Base-by-base conservation (phyloP, 108 stramenopile species). In the Fistulifera pelliculosa region DNA sequence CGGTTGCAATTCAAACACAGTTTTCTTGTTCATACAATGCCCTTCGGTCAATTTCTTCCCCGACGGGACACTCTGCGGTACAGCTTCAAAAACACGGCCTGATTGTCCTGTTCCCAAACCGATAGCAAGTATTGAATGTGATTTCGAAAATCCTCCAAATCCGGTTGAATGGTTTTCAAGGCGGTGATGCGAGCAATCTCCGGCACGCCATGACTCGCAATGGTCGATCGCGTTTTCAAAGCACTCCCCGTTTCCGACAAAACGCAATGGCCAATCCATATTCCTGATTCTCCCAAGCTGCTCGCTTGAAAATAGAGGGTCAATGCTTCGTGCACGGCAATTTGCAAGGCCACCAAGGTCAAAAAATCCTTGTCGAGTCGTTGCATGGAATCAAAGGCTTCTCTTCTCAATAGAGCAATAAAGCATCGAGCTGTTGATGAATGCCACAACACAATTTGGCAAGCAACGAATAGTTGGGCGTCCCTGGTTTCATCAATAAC, bases 181-280 rank as follows among this genome's bases (percentile, higher is more conserved):
- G 78, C 58, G 18, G 73, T 66, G 21, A 56, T 83, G 38, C 61
- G 63, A 41, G 77, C 61, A 31, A 88, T 75, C 45, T 87, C 85
- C 3, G 93, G 93, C 49, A 90, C 52, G 26, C 85, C 76, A 50
- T 53, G 41, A 14, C 61, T 50, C 3, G 69, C 62, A 5, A 68
- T 49, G 1, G 60, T 50, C 10, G 64, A 57, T 45, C 81, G 52
- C 1, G 70, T 75, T 41, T 68, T 55, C 23, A 88, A 52, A 35
- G 61, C 69, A 7, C 74, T 45, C 0, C 69, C 75, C 14, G 93
- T 84, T 57, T 94, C 85, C 49, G 66, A 74, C 64, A 94, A 25
- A 87, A 62, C 38, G 86, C 79, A 65, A 94, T 86, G 41, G 87
- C 93, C 15, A 80, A 38, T 13, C 93, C 93, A 47, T 88, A 85